A percentile compares a stretch with the other conserved stretches of the same genome.
phyloP scores from a whole-genome alignment of 2,329 filamentous ascomycete species.

The Alternaria consortialis region DNA sequence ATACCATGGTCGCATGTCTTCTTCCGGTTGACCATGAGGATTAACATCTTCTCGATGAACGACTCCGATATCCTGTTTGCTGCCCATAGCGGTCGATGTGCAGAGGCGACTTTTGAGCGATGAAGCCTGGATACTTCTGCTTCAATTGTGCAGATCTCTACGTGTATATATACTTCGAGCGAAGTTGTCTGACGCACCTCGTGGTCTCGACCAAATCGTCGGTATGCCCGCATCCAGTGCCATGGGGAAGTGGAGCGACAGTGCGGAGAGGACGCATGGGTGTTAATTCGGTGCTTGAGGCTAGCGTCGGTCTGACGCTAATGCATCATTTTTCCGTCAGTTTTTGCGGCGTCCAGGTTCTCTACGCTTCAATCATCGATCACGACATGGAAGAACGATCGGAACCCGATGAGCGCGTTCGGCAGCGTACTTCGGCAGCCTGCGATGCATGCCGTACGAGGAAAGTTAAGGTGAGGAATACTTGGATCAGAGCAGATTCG shows the following conservation, averaged over 20 bases:
- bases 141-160: background rate
- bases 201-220: background rate
- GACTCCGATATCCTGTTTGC: background rate
- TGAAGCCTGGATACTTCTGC: background rate
- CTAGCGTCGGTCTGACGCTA: slow-evolving; percentile 21
- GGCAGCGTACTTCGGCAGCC: slow-evolving; percentile 24
- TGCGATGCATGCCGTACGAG: slow-evolving; percentile 32
- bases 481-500: background rate
- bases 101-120: background rate
- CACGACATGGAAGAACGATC: slow-evolving; percentile 5
- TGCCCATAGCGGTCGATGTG: background rate
- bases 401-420: slow-evolving; percentile 10
- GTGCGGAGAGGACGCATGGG: slow-evolving; percentile 24
- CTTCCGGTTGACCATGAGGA: background rate
- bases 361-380: background rate
- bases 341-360: slow-evolving; percentile 8
- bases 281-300: slow-evolving; percentile 31
- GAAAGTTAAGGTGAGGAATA: slow-evolving; percentile 29
- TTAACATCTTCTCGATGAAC: background rate
- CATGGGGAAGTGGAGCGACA: background rate
- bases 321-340: slow-evolving; percentile 20
- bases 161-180: background rate
- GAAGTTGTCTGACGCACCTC: background rate
- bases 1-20: background rate
- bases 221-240: slow-evolving; percentile 9